These are phyloP conservation scores for Starmerella asiatica DNA, from an alignment of 805 yeast species.

Conservation along the genomic window DNA sequence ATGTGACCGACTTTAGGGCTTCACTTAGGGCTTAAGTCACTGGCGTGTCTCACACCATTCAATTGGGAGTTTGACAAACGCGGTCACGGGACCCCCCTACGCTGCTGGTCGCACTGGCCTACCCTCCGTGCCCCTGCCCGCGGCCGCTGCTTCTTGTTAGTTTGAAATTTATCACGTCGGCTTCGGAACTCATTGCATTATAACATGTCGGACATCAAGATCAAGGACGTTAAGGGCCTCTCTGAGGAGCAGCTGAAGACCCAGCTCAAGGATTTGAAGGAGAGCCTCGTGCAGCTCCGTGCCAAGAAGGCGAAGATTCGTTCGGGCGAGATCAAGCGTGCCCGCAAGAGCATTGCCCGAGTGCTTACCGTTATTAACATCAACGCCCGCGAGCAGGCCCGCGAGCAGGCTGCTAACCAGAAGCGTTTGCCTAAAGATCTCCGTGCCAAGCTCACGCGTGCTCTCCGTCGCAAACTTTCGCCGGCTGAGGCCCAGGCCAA, in stretches of 20 bases:
- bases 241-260: slow-evolving; percentile 92
- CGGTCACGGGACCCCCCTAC: slow-evolving; percentile 1
- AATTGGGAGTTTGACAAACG: not conserved
- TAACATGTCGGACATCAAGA: slow-evolving; percentile 39
- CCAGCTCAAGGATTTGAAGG: slow-evolving; percentile 91
- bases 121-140: slow-evolving; percentile 1
- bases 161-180: slow-evolving; percentile 2
- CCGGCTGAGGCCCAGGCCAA: slow-evolving; percentile 65
- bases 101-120: not conserved
- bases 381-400: slow-evolving; percentile 89
- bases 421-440: slow-evolving; percentile 96
- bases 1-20: too few relatives aligned
- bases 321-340: slow-evolving; percentile 90
- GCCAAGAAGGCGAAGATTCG: slow-evolving; percentile 57
- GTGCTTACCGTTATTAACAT: slow-evolving; percentile 94
- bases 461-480: slow-evolving; percentile 94
- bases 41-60: not conserved
- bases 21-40: not conserved
- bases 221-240: slow-evolving; percentile 93
- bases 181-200: not conserved
- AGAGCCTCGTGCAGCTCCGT: slow-evolving; percentile 89
- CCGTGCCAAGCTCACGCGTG: slow-evolving; percentile 99
- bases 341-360: slow-evolving; percentile 97
- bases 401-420: slow-evolving; percentile 74
- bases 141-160: not conserved